Percentiles rank a stretch among this genome's conserved stretches.
Evolutionary conservation across 2,329 filamentous ascomycete genomes (phyloP).

Genomic region (Aspergillus tamarii): DNA sequence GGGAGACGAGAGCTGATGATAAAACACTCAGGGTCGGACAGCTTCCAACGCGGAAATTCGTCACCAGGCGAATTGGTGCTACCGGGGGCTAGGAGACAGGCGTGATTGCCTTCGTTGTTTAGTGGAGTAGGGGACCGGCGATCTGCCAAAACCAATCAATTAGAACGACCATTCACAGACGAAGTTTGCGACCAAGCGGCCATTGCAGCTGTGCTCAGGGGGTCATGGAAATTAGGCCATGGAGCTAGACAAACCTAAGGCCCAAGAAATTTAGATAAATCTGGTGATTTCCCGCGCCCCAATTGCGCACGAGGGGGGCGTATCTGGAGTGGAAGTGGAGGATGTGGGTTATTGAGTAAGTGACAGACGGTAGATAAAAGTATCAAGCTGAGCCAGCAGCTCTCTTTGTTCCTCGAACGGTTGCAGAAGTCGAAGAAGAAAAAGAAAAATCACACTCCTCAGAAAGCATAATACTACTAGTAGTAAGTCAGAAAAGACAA

Average conservation of each 20-base stretch:
- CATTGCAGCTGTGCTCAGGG: constrained; percentile 19
- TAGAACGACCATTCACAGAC: constrained; percentile 24
- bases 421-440: not conserved
- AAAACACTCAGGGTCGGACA: constrained; percentile 3
- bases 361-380: constrained; percentile 6
- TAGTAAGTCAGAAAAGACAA: constrained; percentile 3
- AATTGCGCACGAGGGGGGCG: not conserved
- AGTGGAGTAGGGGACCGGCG: constrained; percentile 26
- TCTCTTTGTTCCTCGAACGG: constrained; percentile 9
- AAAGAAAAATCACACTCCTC: not conserved
- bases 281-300: constrained; percentile 1
- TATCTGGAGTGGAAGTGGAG: constrained; percentile 7
- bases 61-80: constrained; percentile 4
- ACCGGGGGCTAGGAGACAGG: constrained; percentile 10
- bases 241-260: constrained; percentile 12
- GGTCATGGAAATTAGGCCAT: constrained; percentile 6
- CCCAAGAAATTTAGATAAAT: constrained; percentile 10
- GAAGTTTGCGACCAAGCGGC: constrained; percentile 16
- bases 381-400: constrained; percentile 25
- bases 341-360: not conserved
- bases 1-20: constrained; percentile 4
- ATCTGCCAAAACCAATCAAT: constrained; percentile 31
- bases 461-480: not conserved
- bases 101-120: constrained; percentile 27
- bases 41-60: not conserved